These are phyloP conservation scores for Corrigiola litoralis DNA, from an alignment of 179 eudicot species.

Conservation along the genomic window DNA sequence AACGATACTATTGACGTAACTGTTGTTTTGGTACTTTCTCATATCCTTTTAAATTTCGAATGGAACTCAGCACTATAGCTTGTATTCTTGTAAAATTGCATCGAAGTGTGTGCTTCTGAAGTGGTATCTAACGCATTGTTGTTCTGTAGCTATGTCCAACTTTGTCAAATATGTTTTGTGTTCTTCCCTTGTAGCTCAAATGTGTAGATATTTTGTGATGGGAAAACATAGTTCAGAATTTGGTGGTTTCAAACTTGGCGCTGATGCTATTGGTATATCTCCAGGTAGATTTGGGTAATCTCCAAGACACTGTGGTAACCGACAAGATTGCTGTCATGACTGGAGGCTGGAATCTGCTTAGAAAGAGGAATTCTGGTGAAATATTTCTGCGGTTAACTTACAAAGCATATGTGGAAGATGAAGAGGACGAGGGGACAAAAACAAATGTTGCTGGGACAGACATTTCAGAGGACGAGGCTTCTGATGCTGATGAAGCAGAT, in stretches of 20 bases:
- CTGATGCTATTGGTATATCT: slow-evolving; percentile 9
- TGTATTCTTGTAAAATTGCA: background rate
- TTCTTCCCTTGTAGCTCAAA: background rate
- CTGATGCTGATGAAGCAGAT: slow-evolving; percentile 59
- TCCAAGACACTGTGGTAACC: slow-evolving; percentile 88
- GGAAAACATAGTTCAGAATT: background rate
- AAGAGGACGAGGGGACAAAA: slow-evolving; percentile 67
- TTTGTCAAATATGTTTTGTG: background rate
- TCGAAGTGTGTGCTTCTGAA: background rate
- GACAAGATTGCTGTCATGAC: slow-evolving; percentile 67
- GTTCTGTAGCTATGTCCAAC: background rate
- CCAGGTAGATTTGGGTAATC: slow-evolving; percentile 79
- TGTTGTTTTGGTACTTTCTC: too few relatives aligned
- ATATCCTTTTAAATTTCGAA: too few relatives aligned
- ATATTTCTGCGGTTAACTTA: slow-evolving; percentile 78
- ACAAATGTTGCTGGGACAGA: slow-evolving; percentile 32
- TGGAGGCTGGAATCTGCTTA: slow-evolving; percentile 75
- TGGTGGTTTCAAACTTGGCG: background rate
- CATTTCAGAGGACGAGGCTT: slow-evolving; percentile 64
- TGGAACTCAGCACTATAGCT: too few relatives aligned
- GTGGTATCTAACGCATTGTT: background rate
- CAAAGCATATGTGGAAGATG: slow-evolving; percentile 97
- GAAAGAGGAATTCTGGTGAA: slow-evolving; percentile 65
- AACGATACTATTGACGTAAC: too few relatives aligned
- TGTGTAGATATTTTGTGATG: background rate